phyloP scores from a whole-genome alignment of 1,284 basidiomycete species.

The Cystobasidium pallidum region DNA sequence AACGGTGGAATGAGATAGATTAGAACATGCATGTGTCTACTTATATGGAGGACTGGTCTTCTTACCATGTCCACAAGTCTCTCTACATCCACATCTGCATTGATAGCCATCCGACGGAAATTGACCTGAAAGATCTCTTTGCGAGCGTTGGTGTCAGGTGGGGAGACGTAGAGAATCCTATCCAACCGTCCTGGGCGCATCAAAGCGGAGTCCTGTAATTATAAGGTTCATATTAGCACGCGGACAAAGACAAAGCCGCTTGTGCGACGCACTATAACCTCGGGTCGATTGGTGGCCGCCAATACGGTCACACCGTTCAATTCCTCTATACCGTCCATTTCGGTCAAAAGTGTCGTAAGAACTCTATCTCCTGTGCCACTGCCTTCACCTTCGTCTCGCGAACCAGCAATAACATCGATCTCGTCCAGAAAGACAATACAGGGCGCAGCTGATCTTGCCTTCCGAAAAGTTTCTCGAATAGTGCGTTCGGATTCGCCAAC shows the following conservation, averaged over 20 bases:
- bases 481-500: conserved; percentile 96
- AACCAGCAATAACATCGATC: conserved; percentile 88
- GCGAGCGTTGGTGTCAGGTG: conserved; percentile 77
- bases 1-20: not conserved
- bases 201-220: conserved; percentile 91
- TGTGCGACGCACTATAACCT: conserved; percentile 73
- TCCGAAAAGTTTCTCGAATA: conserved; percentile 91
- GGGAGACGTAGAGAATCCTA: conserved; percentile 90
- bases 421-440: conserved; percentile 98
- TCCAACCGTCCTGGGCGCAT: conserved; percentile 96
- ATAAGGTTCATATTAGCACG: too few species aligned
- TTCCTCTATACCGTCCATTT: conserved; percentile 98
- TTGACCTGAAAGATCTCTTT: conserved; percentile 82
- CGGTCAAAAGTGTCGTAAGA: conserved; percentile 88
- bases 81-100: conserved; percentile 68
- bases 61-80: conserved; percentile 74
- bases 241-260: too few species aligned
- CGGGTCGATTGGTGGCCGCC: conserved; percentile 94
- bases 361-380: conserved; percentile 75
- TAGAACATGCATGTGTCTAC: not conserved
- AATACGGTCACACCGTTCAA: conserved; percentile 89
- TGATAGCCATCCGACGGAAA: conserved; percentile 77
- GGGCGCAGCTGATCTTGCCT: conserved; percentile 88
- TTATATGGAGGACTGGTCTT: conserved; percentile 34
- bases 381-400: conserved; percentile 66